These are phyloP conservation scores for Dioscorea dumetorum DNA, from an alignment of 106 monocot genomes.

Conservation along the genomic window DNA sequence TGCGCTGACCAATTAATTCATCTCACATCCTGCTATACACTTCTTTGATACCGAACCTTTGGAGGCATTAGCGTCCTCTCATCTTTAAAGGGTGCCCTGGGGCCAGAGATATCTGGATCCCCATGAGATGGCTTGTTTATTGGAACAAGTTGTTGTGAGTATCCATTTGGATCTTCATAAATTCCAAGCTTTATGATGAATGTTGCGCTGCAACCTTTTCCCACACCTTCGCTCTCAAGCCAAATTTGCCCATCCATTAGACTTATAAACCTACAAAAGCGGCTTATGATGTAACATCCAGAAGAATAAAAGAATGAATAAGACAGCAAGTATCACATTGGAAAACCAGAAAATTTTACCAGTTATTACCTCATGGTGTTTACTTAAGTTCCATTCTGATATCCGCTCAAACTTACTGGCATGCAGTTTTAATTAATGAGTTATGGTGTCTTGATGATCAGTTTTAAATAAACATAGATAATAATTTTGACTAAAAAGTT, in stretches of 20 bases:
- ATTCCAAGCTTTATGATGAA: conserved; percentile 75
- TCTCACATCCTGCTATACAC: neutral
- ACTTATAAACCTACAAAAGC: conserved; percentile 51
- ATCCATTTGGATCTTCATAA: conserved; percentile 23
- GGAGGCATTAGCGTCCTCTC: conserved; percentile 3
- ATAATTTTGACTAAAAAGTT: no score
- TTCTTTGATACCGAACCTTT: conserved; percentile 5
- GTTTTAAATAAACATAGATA: no score
- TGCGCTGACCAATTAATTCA: neutral
- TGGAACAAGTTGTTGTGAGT: conserved; percentile 36
- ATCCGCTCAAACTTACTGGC: no score
- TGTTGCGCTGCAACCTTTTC: conserved; percentile 76
- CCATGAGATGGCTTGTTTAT: conserved; percentile 7
- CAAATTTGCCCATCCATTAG: conserved; percentile 89
- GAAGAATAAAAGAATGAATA: no score
- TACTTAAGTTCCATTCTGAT: no score
- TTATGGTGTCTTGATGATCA: no score
- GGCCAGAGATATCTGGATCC: conserved; percentile 14
- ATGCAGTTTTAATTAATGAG: no score
- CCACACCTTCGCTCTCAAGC: conserved; percentile 88
- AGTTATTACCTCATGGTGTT: no score
- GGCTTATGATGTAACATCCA: neutral
- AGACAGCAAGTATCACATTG: no score
- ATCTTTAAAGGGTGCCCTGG: conserved; percentile 8
- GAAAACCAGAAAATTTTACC: no score